These are phyloP conservation scores for Microcos paniculata DNA, from an alignment of 345 rosid genomes.

Conservation along the genomic window DNA sequence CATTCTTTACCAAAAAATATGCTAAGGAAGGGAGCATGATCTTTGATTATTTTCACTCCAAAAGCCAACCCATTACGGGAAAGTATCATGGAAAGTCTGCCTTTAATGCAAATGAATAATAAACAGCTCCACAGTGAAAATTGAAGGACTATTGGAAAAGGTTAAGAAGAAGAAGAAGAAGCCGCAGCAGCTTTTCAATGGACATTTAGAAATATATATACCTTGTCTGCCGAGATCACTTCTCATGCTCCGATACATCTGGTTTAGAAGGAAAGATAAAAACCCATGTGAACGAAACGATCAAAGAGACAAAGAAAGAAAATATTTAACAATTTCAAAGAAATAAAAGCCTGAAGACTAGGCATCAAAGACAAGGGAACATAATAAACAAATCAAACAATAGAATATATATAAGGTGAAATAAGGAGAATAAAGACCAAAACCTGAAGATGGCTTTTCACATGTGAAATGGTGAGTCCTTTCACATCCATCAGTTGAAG, in stretches of 20 bases:
- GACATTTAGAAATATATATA: slow-evolving; percentile 9
- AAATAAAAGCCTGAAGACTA: background rate
- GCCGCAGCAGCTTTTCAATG: background rate
- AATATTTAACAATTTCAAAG: background rate
- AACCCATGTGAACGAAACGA: slow-evolving; percentile 4
- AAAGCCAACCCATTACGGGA: slow-evolving; percentile 42
- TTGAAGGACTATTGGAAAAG: background rate
- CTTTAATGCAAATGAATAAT: slow-evolving; percentile 20
- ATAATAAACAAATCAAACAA: background rate
- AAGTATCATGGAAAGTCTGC: slow-evolving; percentile 22
- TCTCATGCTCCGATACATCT: slow-evolving; percentile 97
- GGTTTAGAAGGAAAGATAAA: slow-evolving; percentile 18
- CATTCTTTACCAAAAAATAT: slow-evolving; percentile 20
- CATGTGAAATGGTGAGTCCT: slow-evolving; percentile 97
- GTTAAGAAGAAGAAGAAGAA: background rate
- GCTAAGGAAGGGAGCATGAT: slow-evolving; percentile 1
- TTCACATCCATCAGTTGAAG: slow-evolving; percentile 97
- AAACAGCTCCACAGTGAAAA: background rate
- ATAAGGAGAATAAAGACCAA: background rate
- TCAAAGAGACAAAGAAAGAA: background rate
- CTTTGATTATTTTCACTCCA: slow-evolving; percentile 11
- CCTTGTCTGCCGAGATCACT: slow-evolving; percentile 70
- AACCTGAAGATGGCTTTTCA: slow-evolving; percentile 99
- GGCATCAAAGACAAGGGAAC: background rate
- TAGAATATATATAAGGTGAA: background rate